Base-by-base conservation (phyloP, 495 filamentous ascomycete species). In the Baudoinia panamericana region DNA sequence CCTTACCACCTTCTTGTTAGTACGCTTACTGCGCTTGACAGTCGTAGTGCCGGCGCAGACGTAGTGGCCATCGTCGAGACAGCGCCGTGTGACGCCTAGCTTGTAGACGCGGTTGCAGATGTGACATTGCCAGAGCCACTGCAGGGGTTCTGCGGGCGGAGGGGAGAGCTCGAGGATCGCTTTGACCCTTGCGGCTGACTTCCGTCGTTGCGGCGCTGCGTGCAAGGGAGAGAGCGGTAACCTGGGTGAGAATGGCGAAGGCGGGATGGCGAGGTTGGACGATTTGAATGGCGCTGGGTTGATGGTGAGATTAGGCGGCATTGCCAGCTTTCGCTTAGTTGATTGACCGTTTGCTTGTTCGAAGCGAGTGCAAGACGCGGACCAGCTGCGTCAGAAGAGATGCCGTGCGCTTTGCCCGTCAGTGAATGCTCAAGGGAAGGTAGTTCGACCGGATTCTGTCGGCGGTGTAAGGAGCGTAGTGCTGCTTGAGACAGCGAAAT, bases 101-200 rank as follows among this genome's bases (percentile, higher is more conserved):
- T 48, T 46, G 50, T 67, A 68, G 24, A 51, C 55, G 32, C 51
- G 51, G 32, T 52, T 43, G 57, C 66, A 69, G 34, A 62, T 43
- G 42, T 69, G 66, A 50, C 66, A 68, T 43, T 55, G 50, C 66
- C 66, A 69, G 27, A 66, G 51, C 66, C 66, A 69, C 22, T 45
- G 51, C 9, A 64, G 52, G 0, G 59, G 56, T 2, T 49, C 40
- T 3, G 30, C 5, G 5, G 55, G 53, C 16, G 55, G 55, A 10
- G 53, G 26, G 12, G 12, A 18, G 30, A 20, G 31, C 11, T 26
- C 21, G 18, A 41, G 3, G 25, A 18, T 9, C 17, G 45, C 15
- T 15, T n/a, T 10, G 20, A 18, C 28, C 23, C 23, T 30, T 11
- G 25, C 5, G 19, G 30, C 3, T 17, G 31, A 41, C 15, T 25